Base-by-base conservation (phyloP, 129 eudicot species). In the Flaveria ramosissima region DNA sequence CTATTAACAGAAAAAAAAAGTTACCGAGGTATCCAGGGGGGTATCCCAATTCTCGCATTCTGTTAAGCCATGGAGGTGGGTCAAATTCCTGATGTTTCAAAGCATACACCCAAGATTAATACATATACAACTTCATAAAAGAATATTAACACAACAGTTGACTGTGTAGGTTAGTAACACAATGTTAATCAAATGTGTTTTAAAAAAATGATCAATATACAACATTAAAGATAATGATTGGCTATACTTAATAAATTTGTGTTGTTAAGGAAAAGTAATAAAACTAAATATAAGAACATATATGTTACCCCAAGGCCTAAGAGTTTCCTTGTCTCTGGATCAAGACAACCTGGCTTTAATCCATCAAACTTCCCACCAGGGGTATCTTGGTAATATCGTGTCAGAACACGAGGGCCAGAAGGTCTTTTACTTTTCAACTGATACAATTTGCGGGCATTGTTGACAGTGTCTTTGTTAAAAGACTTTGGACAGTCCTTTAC, bases 51-150 rank as follows among this genome's bases (percentile, higher is more conserved):
- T 92, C 93, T 23, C 93, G 92, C 97, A 92, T 92, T 85, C 92
- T 86, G 65, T 89, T 83, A 21, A 89, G 90, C 97, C 97, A 92
- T 32, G 97, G 97, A 70, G 97, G 97, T 59, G 98, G 98, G 81
- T 92, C 96, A 81, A 84, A 86, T 79, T 92, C 96, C 97, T 89
- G 41, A 19, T 81, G 67, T 53, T 50, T 50, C 19, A 50, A 50
- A 16, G 9, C 23, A 52, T 52, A 36, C 41, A 36, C 41, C 41
- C 41, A 36, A 36, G 41, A 36, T 36, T 36, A 36, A 36, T 36
- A 36, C 41, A 32, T 36, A 36, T 36, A 36, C 41, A 36, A 36
- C 41, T 36, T 36, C 41, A 36, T 36, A 36, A 36, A 36, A 36
- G 7, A 36, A 36, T 36, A 36, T 36, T 36, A 32, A 36, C 41